phyloP scores from a whole-genome alignment of 345 rosid genomes.

The Eucalyptus sp. region DNA sequence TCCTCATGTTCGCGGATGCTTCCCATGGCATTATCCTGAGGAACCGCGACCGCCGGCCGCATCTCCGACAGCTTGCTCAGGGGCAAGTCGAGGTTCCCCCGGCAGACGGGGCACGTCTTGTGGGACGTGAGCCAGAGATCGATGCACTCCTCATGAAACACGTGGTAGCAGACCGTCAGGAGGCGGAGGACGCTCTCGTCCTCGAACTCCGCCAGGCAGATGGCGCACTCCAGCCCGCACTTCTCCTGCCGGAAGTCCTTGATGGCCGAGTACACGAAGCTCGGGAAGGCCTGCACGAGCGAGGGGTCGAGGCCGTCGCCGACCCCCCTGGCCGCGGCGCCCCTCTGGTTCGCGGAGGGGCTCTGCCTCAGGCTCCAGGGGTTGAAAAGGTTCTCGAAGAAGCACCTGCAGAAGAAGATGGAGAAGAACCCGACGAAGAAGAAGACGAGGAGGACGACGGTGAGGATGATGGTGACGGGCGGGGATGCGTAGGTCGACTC shows the following conservation, averaged over 20 bases:
- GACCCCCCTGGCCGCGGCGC: not conserved
- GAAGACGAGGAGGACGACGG: constrained; percentile 39
- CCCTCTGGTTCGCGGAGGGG: not conserved
- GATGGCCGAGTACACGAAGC: constrained; percentile 45
- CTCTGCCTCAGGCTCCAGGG: constrained; percentile 27
- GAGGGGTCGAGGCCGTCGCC: constrained; percentile 53
- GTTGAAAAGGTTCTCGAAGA: constrained; percentile 25
- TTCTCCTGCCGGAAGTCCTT: constrained; percentile 44
- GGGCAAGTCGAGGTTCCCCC: constrained; percentile 50
- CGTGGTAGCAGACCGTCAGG: constrained; percentile 61
- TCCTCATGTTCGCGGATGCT: not conserved
- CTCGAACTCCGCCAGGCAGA: constrained; percentile 59
- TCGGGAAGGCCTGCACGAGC: constrained; percentile 40
- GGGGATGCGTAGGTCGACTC: constrained; percentile 12
- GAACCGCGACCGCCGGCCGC: not conserved
- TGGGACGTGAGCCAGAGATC: constrained; percentile 77
- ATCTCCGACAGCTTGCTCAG: constrained; percentile 11
- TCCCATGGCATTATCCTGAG: not conserved
- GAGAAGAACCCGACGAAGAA: constrained; percentile 58
- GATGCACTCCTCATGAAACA: constrained; percentile 74
- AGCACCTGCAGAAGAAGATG: constrained; percentile 52
- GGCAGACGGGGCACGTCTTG: constrained; percentile 83
- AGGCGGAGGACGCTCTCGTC: constrained; percentile 60
- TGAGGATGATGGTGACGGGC: constrained; percentile 36
- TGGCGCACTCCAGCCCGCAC: constrained; percentile 68